Base-by-base conservation (phyloP, 768 basidiomycete genomes). In the Agrocybe praecox region DNA sequence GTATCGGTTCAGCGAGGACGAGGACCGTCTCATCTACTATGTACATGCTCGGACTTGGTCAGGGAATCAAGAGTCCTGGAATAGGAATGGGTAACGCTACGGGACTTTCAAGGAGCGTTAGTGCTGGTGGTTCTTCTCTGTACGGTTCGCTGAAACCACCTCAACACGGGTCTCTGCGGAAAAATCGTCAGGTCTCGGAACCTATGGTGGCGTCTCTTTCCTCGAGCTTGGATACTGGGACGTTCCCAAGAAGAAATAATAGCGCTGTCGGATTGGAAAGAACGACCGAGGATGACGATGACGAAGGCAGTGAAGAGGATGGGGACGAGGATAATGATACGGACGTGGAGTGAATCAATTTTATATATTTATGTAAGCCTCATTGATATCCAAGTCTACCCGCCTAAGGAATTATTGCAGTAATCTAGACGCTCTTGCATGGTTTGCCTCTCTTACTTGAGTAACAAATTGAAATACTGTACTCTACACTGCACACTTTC, bases 31-130 rank as follows among this genome's bases (percentile, higher is more conserved):
- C 60, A n/a, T 62, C 87, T 21, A 76, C 81, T 54, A 83, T 88
- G 82, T 87, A 87, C 65, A 80, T 82, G 74, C 68, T 89, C 1
- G 86, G 86, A 4, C 65, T 86, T 15, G 86, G 87, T 22, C 45
- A 55, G 4, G 50, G 53, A 19, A 11, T 57, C 8, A 44, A 23
- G 8, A 43, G 46, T n/a, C 50, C 52, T 17, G 53, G 36, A 51
- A 72, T 78, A 48, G 74, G 72, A 45, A 64, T 72, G 12, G 66
- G 62, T 47, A 63, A 59, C 21, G 53, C 62, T 2, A 24, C 23
- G 18, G 52, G 52, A 17, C 12, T 45, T 12, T 14, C 21, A n/a
- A 40, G 19, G 17, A 46, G 22, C 21, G 43, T 53, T 18, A 26
- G 36, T 14, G 36, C 36, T 40, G 36, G 36, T 14, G 14, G 14